Base-by-base conservation (phyloP, 805 yeast species). In the Pichia cephalocereana region DNA sequence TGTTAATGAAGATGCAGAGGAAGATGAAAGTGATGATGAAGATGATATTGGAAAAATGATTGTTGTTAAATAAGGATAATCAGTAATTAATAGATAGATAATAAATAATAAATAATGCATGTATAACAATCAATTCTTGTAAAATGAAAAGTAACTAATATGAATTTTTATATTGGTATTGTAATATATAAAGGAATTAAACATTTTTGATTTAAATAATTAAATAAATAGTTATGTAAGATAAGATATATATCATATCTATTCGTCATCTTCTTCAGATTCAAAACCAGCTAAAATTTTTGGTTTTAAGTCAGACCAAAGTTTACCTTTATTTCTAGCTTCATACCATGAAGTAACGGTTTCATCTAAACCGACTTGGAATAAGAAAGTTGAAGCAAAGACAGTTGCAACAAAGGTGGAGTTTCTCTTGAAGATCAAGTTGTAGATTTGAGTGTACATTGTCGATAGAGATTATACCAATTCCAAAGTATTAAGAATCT, bases 341-440 rank as follows among this genome's bases (percentile, higher is more conserved):
- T 82, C 86, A 72, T 81, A 85, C 83, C 83, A 85, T 44, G 61
- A 62, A 60, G 83, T 85, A 54, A 84, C 72, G 53, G 75, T 82
- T 52, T 69, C 65, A 64, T 86, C 93, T 57, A 84, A 84, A 62
- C 75, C 74, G 45, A 81, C 82, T 72, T 87, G 91, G 78, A 89
- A 88, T 54, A 81, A 80, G 64, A 90, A 90, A 43, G 97, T 89
- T 60, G 86, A 80, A 45, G 80, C 83, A 58, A 90, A 83, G 52
- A 90, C 74, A 53, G 93, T 74, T 56, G 87, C 86, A 53, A 90
- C 96, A 70, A 77, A 87, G 54, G 84, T 74, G 43, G 97, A 79
- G 80, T 91, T 90, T 78, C 96, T 86, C 79, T 87, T 87, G 78
- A 86, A 82, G 48, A 84, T 59, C 37, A 74, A 68, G 77, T 80